A percentile compares a stretch with the other conserved stretches of the same genome.
phyloP scores from a whole-genome alignment of 2,329 filamentous ascomycete genomes.

The Fusarium pininemorale region DNA sequence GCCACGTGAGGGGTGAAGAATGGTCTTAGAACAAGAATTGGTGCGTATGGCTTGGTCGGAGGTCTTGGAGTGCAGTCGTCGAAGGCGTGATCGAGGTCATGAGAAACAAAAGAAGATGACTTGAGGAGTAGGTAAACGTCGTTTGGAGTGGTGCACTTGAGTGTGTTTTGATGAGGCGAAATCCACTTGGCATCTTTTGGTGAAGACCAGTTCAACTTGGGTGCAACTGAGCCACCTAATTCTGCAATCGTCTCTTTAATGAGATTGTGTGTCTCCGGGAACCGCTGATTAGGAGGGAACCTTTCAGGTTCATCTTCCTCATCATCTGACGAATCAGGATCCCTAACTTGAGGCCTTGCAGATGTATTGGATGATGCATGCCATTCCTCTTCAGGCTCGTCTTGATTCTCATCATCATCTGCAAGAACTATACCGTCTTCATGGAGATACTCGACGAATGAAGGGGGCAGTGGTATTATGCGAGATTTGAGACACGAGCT shows the following conservation, averaged over 20 bases:
- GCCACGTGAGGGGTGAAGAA: constrained; percentile 90
- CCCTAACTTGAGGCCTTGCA: constrained; percentile 47
- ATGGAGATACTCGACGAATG: constrained; percentile 86
- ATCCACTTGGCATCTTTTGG: constrained; percentile 98
- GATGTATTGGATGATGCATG: constrained; percentile 47
- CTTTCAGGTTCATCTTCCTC: constrained; percentile 56
- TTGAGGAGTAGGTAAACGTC: constrained; percentile 95
- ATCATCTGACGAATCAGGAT: constrained; percentile 56
- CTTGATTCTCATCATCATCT: constrained; percentile 65
- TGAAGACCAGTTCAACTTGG: constrained; percentile 97
- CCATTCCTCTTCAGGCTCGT: constrained; percentile 66
- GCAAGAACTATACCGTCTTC: constrained; percentile 93
- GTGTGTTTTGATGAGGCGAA: constrained; percentile 81
- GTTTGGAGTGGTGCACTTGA: constrained; percentile 88
- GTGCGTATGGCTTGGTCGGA: constrained; percentile 65
- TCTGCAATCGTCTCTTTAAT: constrained; percentile 82
- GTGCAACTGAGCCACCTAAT: constrained; percentile 85
- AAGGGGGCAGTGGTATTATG: constrained; percentile 77
- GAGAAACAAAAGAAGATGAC: constrained; percentile 91
- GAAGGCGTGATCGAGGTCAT: constrained; percentile 93
- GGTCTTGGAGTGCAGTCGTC: constrained; percentile 67
- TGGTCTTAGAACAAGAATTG: constrained; percentile 85
- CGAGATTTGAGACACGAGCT: constrained; percentile 84
- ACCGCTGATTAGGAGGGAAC: constrained; percentile 63
- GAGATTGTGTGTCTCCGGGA: constrained; percentile 77